Conservation (phyloP, 371 early-diverging fungal genomes). For the Polyrhizophydium stewartii region DNA sequence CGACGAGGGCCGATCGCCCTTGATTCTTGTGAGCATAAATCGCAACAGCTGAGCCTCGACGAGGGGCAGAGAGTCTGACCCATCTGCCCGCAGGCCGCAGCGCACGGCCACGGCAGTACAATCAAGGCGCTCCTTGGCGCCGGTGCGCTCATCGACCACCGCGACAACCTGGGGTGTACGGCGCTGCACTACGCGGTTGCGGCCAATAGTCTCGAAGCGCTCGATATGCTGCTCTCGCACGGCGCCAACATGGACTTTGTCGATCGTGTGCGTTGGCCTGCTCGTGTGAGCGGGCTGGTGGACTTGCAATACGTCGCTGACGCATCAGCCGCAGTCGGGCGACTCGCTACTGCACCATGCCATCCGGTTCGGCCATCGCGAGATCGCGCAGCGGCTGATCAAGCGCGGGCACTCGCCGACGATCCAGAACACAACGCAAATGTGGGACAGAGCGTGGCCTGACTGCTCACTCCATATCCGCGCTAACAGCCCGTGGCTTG, state of each 20-base stretch:
- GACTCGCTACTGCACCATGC: background rate
- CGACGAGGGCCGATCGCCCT: background rate
- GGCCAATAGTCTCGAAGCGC: background rate
- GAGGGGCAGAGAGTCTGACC: too few species aligned
- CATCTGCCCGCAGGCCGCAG: background rate
- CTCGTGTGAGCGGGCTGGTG: background rate
- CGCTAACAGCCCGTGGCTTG: too few species aligned
- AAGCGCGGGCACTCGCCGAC: background rate
- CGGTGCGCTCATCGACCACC: constrained; percentile 9
- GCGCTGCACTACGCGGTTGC: constrained; percentile 16
- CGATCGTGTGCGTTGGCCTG: background rate
- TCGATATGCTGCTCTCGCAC: background rate
- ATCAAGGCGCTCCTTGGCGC: constrained; percentile 4
- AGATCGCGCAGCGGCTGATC: background rate
- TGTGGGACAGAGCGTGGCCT: too few species aligned
- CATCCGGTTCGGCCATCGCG: background rate
- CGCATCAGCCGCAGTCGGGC: background rate
- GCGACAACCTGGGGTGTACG: constrained; percentile 18
- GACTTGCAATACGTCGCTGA: background rate
- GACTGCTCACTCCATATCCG: too few species aligned
- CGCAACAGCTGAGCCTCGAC: too few species aligned
- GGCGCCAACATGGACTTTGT: constrained; percentile 3
- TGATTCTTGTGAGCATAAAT: background rate
- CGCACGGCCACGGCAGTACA: background rate
- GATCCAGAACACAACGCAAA: background rate